Evolutionary conservation across 306 rosid species (phyloP).

Genomic region (Dryas drummondii): DNA sequence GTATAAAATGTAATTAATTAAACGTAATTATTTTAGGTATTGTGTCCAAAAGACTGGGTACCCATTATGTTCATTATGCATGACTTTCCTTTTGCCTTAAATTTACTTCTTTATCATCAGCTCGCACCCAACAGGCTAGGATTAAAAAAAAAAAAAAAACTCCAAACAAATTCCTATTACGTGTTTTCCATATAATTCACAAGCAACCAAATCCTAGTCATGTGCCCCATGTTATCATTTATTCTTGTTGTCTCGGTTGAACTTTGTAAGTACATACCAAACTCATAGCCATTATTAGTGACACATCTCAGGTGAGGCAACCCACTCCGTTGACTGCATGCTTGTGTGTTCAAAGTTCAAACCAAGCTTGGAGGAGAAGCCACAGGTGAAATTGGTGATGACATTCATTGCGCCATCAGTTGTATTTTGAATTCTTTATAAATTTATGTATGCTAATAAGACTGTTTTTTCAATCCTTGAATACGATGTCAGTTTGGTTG

Average conservation of each 20-base stretch:
- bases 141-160: no score
- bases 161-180: neutral
- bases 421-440: neutral
- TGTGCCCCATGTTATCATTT: neutral
- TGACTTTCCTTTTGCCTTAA: conserved; percentile 1
- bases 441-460: no score
- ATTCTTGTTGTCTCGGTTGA: conserved; percentile 12
- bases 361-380: conserved; percentile 19
- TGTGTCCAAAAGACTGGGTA: neutral
- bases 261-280: conserved; percentile 14
- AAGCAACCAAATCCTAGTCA: neutral
- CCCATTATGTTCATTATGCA: neutral
- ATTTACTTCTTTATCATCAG: conserved; percentile 17
- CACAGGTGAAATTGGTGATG: conserved; percentile 2
- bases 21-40: no score
- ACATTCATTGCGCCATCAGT: conserved; percentile 3
- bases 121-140: neutral
- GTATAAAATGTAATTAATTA: no score
- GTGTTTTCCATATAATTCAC: conserved; percentile 12
- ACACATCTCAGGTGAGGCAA: conserved; percentile 27
- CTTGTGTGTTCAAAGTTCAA: conserved; percentile 12
- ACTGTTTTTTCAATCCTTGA: no score
- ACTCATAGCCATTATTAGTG: conserved; percentile 18
- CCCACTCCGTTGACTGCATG: conserved; percentile 34
- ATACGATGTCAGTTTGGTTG: no score